Evolutionary conservation across 352 stramenopile genomes (phyloP), one percentile per base, ranked within the genome.

Genomic region (Globisporangium recalcitrans): DNA sequence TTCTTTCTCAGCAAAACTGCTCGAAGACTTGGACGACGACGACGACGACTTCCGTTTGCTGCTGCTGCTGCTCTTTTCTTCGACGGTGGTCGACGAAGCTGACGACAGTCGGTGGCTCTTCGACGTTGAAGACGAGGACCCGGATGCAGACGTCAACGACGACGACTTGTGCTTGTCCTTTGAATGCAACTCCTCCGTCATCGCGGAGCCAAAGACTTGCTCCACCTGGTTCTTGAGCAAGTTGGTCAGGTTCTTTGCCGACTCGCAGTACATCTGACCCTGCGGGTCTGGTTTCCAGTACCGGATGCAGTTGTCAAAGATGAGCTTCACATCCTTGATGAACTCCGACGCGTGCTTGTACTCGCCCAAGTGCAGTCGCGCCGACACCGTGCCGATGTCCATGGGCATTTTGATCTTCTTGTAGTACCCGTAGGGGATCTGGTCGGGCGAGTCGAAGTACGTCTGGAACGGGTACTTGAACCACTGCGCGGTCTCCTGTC

Each of bases 401-500:
- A 95, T 95, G 19, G 86, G 82, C 22, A 80, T 58, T 34, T 83
- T 90, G 32, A 95, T 82, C 24, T 70, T 89, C 52, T 89, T 80
- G 63, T 85, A 93, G 58, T 95, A 95, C 26, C 79, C 83, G 58
- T 90, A 93, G 24, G 85, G 85, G 29, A 92, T 80, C 63, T 93
- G 83, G 26, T 95, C 85, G 5, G 81, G 69, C 26, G 85, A 91
- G 60, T 92, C 82, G 61, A 82, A 95, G 60, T 95, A 95, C 13
- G 85, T 91, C 58, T 89, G 71, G 36, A 95, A 77, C 24, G 85
- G 85, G 52, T 93, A 92, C 64, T 95, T 95, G 56, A 95, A 95
- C 85, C 85, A 95, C 54, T 93, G 83, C 7, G 85, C 85, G 4
- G 82, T 93, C 52, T 95, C 85, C 42, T 88, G 74, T 2, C 83